phyloP scores from a whole-genome alignment of 345 rosid species.

The Capsella bursapastoris region DNA sequence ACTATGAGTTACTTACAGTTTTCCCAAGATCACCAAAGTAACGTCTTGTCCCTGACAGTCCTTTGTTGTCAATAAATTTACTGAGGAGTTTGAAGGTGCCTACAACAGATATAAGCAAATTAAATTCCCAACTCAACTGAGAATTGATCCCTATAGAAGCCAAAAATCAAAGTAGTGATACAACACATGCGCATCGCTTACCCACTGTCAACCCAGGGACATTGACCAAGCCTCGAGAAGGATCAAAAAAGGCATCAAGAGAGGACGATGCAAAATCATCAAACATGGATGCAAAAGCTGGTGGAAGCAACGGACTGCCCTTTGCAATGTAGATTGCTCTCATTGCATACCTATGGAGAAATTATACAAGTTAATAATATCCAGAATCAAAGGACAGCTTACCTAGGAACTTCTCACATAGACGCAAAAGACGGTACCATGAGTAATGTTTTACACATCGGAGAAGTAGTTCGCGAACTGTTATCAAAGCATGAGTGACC shows the following conservation, averaged over 20 bases:
- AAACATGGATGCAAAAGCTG: conserved; percentile 82
- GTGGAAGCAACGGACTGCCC: conserved; percentile 91
- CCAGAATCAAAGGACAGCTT: conserved; percentile 16
- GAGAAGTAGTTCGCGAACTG: conserved; percentile 68
- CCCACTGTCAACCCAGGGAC: conserved; percentile 85
- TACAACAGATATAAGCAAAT: conserved; percentile 43
- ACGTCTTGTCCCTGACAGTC: conserved; percentile 85
- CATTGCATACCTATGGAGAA: conserved; percentile 78
- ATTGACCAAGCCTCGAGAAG: conserved; percentile 73
- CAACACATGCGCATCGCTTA: conserved; percentile 43
- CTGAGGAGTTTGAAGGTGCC: conserved; percentile 90
- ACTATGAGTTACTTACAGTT: conserved; percentile 61
- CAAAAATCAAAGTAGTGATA: conserved; percentile 22
- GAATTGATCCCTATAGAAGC: conserved; percentile 15
- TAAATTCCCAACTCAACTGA: conserved; percentile 13
- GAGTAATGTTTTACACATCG: conserved; percentile 91
- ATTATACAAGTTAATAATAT: conserved; percentile 20
- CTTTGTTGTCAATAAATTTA: conserved; percentile 71
- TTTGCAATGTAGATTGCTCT: conserved; percentile 91
- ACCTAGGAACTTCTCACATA: background rate
- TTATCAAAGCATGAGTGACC: conserved; percentile 90
- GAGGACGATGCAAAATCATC: conserved; percentile 93
- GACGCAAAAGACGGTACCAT: conserved; percentile 56
- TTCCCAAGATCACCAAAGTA: conserved; percentile 92
- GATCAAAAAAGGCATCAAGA: conserved; percentile 94